These are phyloP conservation scores for Metschnikowia henanensis DNA, from an alignment of 805 yeast species.

Conservation along the genomic window DNA sequence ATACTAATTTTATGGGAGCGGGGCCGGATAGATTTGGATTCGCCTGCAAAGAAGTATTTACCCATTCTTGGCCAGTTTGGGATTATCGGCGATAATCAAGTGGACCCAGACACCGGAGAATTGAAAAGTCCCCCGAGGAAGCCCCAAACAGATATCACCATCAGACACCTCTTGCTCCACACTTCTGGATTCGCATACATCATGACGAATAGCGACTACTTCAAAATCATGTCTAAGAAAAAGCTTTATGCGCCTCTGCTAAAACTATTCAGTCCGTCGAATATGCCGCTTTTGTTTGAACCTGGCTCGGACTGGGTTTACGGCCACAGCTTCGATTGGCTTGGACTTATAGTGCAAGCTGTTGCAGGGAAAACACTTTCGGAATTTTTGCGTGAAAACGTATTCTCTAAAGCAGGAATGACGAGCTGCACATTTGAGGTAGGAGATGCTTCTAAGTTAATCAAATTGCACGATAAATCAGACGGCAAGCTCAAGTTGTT, in stretches of 20 bases:
- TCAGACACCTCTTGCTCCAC: constrained; percentile 18
- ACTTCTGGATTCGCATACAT: constrained; percentile 34
- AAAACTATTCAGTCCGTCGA: constrained; percentile 26
- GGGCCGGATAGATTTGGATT: constrained; percentile 33
- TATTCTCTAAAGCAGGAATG: constrained; percentile 40
- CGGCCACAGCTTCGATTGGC: constrained; percentile 41
- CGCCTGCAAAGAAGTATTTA: constrained; percentile 31
- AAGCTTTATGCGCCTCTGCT: constrained; percentile 23
- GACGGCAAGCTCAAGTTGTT: constrained; percentile 4
- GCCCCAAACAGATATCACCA: constrained; percentile 16
- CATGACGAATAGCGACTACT: constrained; percentile 32
- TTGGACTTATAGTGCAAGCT: constrained; percentile 36
- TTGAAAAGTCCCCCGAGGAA: constrained; percentile 8
- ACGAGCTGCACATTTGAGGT: constrained; percentile 19
- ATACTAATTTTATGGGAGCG: constrained; percentile 34
- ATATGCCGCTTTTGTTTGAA: constrained; percentile 27
- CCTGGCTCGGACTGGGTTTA: constrained; percentile 41
- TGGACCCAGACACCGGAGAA: constrained; percentile 17
- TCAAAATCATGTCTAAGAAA: constrained; percentile 21
- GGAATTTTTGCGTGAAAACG: constrained; percentile 27
- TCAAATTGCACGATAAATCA: constrained; percentile 9
- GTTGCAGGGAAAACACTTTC: constrained; percentile 34
- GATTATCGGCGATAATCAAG: constrained; percentile 14
- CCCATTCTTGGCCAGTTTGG: constrained; percentile 29
- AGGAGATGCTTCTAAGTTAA: constrained; percentile 4